Evolutionary conservation across 2,329 filamentous ascomycete species (phyloP), one percentile per base, ranked within the genome.

Genomic region (Cordyceps fumosorosea): DNA sequence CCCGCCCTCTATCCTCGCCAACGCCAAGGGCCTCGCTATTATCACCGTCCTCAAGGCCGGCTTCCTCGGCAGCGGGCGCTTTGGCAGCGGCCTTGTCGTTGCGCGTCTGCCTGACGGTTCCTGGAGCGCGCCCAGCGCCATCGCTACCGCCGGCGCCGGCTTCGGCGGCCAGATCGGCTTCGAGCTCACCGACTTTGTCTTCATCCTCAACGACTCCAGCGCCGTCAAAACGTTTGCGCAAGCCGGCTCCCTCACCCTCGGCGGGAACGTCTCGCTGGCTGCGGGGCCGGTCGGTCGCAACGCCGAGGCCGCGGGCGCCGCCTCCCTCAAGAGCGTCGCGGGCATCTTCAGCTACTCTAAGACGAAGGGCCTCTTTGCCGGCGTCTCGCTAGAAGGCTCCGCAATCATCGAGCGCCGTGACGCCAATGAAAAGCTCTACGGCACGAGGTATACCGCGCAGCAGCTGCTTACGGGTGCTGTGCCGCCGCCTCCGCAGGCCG

Each of bases 261-360:
- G 95, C 69, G 95, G 95, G 66, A 99, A 99, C 72, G 95, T 98
- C 42, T 96, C 91, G 4, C 89, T 99, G 69, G 95, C 95, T 20
- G 95, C 95, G 7, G 95, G 95, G 1, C 95, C 95, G 0, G 85
- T 99, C 29, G 95, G 95, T 60, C 85, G 95, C 69, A 98, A 97
- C 75, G 95, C 93, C 52, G 95, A 99, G 76, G 95, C 95, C 14
- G 93, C 95, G 42, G 95, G 95, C 66, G 93, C 93, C 16, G 95
- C 95, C 8, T 96, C 91, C 68, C 81, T 96, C 66, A 93, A 87
- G 79, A 88, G 91, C 65, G 89, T 98, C 10, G 90, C 93, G 0
- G 95, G 91, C 59, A 88, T 99, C 56, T 99, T 99, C 80, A 91
- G 90, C 70, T 99, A 99, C 81, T 95, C 89, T 74, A 98, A 97